Evolutionary conservation across 495 filamentous ascomycete species (phyloP), one percentile per base, ranked within the genome.

Genomic region (Hyaloscypha finlandica): DNA sequence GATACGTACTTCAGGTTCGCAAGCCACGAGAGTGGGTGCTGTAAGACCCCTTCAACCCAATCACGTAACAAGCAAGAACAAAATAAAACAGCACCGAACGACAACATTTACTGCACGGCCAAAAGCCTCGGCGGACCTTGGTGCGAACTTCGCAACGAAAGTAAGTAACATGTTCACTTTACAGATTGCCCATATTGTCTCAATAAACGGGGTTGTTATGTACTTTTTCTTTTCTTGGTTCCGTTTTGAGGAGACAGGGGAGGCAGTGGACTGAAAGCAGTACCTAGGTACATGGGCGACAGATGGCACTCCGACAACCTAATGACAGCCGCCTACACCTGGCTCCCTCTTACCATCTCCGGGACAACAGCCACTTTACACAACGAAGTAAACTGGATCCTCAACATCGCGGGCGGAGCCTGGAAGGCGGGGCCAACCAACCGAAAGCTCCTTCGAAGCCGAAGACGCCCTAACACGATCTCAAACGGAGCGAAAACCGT

Each of bases 221-320:
- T 73, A 71, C n/a, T 19, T 54, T 58, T 55, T 61, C 85, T 65
- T 76, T 75, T 32, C 83, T 79, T 3, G 83, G 85, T 68, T 84
- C 82, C 0, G 84, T 77, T 30, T 85, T 77, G 63, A 74, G 85
- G 61, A 77, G 86, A 37, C 76, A 82, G 0, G 73, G 81, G 42
- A 74, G 76, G 65, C 35, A 8, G 35, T 37, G 25, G 25, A 25
- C 25, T 25, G 25, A 25, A 1, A 25, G 2, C 25, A 25, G 2
- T 25, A 25, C 25, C 25, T 25, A 86, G 87, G 63, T 91, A 90
- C 75, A 84, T 90, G 78, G 88, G 88, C 58, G 88, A 90, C 75
- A 80, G 88, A 6, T 90, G 88, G 88, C 71, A 84, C 2, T 80
- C 78, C 20, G 65, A 68, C 20, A 88, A 90, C 71, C 79, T 90